Evolutionary conservation across 768 basidiomycete species (phyloP).

Genomic region (Gloeophyllum trabeum): DNA sequence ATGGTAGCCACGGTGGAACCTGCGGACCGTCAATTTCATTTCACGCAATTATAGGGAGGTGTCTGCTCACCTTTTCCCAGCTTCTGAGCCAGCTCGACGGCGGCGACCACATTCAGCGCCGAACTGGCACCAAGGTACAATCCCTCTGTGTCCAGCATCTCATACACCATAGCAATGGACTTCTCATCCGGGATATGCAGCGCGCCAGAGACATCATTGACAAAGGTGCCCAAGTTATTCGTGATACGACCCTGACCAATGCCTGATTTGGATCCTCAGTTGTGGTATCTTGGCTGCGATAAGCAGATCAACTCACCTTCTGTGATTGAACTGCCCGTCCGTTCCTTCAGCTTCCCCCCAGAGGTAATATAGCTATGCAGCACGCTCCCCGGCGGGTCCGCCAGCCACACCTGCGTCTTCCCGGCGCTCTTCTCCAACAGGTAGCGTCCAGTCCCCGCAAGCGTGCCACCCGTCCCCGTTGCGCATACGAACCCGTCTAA

Average conservation of each 20-base stretch:
- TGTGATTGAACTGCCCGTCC: constrained; percentile 81
- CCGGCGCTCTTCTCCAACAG: constrained; percentile 75
- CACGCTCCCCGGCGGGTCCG: constrained; percentile 95
- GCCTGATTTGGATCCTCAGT: too few species aligned
- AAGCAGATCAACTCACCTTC: constrained; percentile 46
- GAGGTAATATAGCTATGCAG: constrained; percentile 73
- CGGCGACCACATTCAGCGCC: constrained; percentile 91
- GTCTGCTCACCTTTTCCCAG: constrained; percentile 62
- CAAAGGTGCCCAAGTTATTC: constrained; percentile 75
- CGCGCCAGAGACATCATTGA: constrained; percentile 71
- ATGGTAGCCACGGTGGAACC: constrained; percentile 82
- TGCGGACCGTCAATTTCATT: constrained; percentile 15
- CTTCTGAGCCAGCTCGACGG: constrained; percentile 75
- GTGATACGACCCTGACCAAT: constrained; percentile 98
- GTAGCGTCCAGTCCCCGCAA: constrained; percentile 80
- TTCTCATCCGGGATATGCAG: constrained; percentile 82
- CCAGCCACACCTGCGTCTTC: constrained; percentile 83
- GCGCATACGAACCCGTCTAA: constrained; percentile 89
- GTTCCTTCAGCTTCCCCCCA: constrained; percentile 67
- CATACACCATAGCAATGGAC: constrained; percentile 88
- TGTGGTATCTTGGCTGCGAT: too few species aligned
- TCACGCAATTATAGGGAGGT: background rate
- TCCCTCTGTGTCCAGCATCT: constrained; percentile 85
- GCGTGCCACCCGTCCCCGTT: constrained; percentile 93
- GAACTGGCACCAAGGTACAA: constrained; percentile 91